Conservation (phyloP, 2,329 filamentous ascomycete genomes). For the Exserohilum turcica region DNA sequence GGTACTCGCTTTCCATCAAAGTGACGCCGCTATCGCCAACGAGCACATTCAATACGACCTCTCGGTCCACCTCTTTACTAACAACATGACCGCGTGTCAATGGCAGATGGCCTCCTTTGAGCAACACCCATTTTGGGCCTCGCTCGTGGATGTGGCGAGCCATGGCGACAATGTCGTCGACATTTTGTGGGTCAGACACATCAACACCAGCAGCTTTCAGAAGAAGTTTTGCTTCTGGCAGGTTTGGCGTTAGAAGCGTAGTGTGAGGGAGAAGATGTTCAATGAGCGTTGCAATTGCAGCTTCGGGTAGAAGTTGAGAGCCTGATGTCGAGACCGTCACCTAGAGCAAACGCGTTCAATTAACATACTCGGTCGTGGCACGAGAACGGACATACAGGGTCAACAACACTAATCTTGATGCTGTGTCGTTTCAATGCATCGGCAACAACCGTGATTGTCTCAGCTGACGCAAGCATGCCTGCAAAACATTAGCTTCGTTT, state of each 20-base stretch:
- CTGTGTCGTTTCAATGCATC: conserved; percentile 64
- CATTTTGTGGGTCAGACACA: conserved; percentile 56
- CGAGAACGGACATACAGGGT: conserved; percentile 65
- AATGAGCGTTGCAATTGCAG: conserved; percentile 67
- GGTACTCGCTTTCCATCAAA: conserved; percentile 72
- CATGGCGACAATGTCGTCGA: conserved; percentile 71
- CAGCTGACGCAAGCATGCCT: conserved; percentile 83
- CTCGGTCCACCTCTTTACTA: conserved; percentile 63
- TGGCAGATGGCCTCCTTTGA: conserved; percentile 92
- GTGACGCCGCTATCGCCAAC: conserved; percentile 65
- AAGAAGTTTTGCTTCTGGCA: conserved; percentile 73
- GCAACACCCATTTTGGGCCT: conserved; percentile 78
- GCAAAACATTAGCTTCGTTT: conserved; percentile 11
- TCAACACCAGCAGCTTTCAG: conserved; percentile 59
- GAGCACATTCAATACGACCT: conserved; percentile 77
- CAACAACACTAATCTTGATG: conserved; percentile 67
- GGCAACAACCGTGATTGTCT: conserved; percentile 71
- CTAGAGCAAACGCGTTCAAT: conserved; percentile 41
- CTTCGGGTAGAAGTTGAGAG: conserved; percentile 67
- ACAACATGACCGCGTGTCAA: conserved; percentile 67
- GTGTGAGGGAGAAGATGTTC: conserved; percentile 66
- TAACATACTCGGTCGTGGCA: not conserved
- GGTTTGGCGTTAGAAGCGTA: conserved; percentile 75
- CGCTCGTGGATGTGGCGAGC: conserved; percentile 69
- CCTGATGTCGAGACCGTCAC: conserved; percentile 93